Percentiles rank a stretch among this genome's conserved stretches.
phyloP scores from a whole-genome alignment of 2,329 filamentous ascomycete genomes.

The Dactylellina drechsleri region DNA sequence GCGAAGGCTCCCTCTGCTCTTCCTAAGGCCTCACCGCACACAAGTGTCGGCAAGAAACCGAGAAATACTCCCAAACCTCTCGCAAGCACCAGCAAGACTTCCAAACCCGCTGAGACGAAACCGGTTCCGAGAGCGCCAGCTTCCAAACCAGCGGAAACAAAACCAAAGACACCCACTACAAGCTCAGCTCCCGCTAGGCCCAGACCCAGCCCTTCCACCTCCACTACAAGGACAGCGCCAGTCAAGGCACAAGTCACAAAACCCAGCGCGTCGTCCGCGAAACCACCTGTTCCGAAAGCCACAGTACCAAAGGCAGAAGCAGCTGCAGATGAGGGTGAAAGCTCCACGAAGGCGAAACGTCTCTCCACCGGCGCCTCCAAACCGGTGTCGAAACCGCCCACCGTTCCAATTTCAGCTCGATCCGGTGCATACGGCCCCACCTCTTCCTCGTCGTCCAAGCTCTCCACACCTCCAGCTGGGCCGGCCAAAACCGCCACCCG shows the following conservation, averaged over 20 bases:
- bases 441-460: constrained; percentile 31
- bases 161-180: constrained; percentile 20
- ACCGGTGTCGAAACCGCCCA: constrained; percentile 20
- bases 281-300: background rate
- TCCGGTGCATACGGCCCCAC: constrained; percentile 28
- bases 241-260: constrained; percentile 30
- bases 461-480: constrained; percentile 13
- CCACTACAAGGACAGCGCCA: constrained; percentile 14
- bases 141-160: constrained; percentile 29
- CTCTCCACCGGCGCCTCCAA: constrained; percentile 14
- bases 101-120: constrained; percentile 23
- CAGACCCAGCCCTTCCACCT: constrained; percentile 19
- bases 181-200: constrained; percentile 17
- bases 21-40: constrained; percentile 2
- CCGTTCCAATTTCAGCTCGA: constrained; percentile 34
- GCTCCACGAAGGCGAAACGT: constrained; percentile 18
- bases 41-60: background rate
- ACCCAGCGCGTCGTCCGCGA: background rate
- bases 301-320: constrained; percentile 4
- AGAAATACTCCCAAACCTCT: constrained; percentile 5
- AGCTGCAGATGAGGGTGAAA: constrained; percentile 10
- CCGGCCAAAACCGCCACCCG: constrained; percentile 14
- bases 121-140: constrained; percentile 3
- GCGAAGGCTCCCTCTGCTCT: constrained; percentile 9
- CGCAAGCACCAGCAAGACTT: background rate